Conservation (phyloP, 805 yeast species). For the Pichia cabralensis region DNA sequence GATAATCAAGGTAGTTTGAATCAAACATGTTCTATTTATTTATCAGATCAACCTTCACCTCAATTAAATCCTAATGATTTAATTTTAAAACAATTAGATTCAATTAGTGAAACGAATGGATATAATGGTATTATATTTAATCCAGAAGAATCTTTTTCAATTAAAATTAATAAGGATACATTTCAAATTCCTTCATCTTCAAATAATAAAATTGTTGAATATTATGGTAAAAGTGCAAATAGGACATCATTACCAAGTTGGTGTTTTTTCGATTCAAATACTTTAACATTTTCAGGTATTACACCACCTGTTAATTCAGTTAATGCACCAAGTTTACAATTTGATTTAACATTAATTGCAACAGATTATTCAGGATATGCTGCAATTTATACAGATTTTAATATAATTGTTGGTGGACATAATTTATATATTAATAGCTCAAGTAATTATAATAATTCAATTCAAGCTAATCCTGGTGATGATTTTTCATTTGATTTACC, state of each 20-base stretch:
- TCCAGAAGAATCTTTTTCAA: slow-evolving; percentile 58
- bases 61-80: slow-evolving; percentile 30
- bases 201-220: slow-evolving; percentile 43
- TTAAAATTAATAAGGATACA: slow-evolving; percentile 52
- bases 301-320: slow-evolving; percentile 81
- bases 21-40: slow-evolving; percentile 42
- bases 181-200: slow-evolving; percentile 40
- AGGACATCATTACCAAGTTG: slow-evolving; percentile 88
- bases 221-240: slow-evolving; percentile 74
- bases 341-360: slow-evolving; percentile 64
- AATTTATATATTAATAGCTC: slow-evolving; percentile 59
- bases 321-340: slow-evolving; percentile 78
- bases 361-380: slow-evolving; percentile 69
- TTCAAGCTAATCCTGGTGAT: slow-evolving; percentile 58
- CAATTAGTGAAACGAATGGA: slow-evolving; percentile 71
- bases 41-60: slow-evolving; percentile 46
- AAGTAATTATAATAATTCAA: slow-evolving; percentile 29
- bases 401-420: slow-evolving; percentile 81
- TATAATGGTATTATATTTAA: slow-evolving; percentile 58
- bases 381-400: slow-evolving; percentile 60
- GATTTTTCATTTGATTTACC: slow-evolving; percentile 51
- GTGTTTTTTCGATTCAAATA: slow-evolving; percentile 58
- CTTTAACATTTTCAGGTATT: slow-evolving; percentile 68
- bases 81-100: slow-evolving; percentile 43
- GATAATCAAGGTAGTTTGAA: slow-evolving; percentile 48